Evolutionary conservation across 2,329 filamentous ascomycete genomes (phyloP), one percentile per base, ranked within the genome.

Genomic region (Pyrenophora seminiperda): DNA sequence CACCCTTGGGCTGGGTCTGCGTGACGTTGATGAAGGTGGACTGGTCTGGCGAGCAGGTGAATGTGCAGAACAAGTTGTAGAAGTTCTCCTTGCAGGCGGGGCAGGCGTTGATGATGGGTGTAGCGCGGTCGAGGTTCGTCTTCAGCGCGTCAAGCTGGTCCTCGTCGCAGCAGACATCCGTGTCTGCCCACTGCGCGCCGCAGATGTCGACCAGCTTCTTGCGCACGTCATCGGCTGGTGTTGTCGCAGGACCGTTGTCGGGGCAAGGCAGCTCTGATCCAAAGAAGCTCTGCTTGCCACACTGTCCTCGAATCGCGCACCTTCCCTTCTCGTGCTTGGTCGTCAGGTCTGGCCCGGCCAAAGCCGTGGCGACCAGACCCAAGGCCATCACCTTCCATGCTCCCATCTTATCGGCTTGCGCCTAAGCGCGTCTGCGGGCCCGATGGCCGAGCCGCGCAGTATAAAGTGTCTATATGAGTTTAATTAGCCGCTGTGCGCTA

Each of bases 11-110:
- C 56, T 83, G 82, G 0, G 87, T 88, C 44, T 86, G 76, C 9
- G 94, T 97, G 34, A 99, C 85, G 66, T 99, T 99, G 71, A 99
- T 80, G 68, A 99, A 99, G 0, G 96, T 79, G 0, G 91, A 97
- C 72, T 99, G 94, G 67, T 99, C 89, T 5, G 95, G 93, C 4
- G 94, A 99, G 77, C 95, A 99, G 2, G 92, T 97, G 69, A 99
- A 97, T 4, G 91, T 95, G 77, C 94, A 99, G 74, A 99, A 99
- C 36, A 95, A 81, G 77, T 99, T 96, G 80, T 90, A 97, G 79
- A 99, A 99, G 79, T 99, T 99, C 65, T 92, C 88, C 75, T 94
- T 96, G 82, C 94, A 99, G 24, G 95, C 94, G 1, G 94, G 94
- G 72, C 94, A 99, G 7, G 91, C 91, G 19, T 91, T 87, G 70